phyloP scores from a whole-genome alignment of 257 asterid species.

The Cruciata laevipes region DNA sequence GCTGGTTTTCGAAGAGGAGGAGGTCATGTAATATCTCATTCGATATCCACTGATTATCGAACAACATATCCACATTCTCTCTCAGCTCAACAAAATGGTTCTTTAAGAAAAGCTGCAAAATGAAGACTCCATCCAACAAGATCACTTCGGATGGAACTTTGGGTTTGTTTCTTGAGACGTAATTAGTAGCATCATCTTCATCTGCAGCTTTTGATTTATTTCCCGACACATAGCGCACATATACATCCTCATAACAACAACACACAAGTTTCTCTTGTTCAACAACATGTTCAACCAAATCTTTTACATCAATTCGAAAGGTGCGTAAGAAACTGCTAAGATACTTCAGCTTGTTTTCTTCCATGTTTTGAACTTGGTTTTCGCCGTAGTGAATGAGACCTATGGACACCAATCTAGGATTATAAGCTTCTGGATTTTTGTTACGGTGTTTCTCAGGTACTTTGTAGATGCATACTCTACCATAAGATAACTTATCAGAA shows the following conservation, averaged over 20 bases:
- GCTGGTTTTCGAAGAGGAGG: slow-evolving; percentile 9
- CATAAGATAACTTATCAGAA: slow-evolving; percentile 16
- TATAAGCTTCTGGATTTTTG: slow-evolving; percentile 22
- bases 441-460: slow-evolving; percentile 24
- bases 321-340: slow-evolving; percentile 21
- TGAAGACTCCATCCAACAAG: slow-evolving; percentile 23
- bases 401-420: slow-evolving; percentile 26
- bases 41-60: slow-evolving; percentile 20
- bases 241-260: slow-evolving; percentile 18
- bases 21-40: slow-evolving; percentile 24
- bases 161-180: too few relatives aligned
- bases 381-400: slow-evolving; percentile 23
- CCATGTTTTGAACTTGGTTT: slow-evolving; percentile 22
- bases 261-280: background rate
- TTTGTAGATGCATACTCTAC: slow-evolving; percentile 21
- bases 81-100: slow-evolving; percentile 15
- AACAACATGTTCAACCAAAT: slow-evolving; percentile 14
- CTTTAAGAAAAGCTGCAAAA: slow-evolving; percentile 22
- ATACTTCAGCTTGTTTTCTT: slow-evolving; percentile 24
- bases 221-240: background rate
- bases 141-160: slow-evolving; percentile 13
- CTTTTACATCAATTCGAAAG: slow-evolving; percentile 8
- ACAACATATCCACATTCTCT: slow-evolving; percentile 21
- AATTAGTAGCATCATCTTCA: too few relatives aligned
- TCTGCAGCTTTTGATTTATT: background rate